phyloP scores from a whole-genome alignment of 202 grass and related monocot genomes.

The Musa balbisiana region DNA sequence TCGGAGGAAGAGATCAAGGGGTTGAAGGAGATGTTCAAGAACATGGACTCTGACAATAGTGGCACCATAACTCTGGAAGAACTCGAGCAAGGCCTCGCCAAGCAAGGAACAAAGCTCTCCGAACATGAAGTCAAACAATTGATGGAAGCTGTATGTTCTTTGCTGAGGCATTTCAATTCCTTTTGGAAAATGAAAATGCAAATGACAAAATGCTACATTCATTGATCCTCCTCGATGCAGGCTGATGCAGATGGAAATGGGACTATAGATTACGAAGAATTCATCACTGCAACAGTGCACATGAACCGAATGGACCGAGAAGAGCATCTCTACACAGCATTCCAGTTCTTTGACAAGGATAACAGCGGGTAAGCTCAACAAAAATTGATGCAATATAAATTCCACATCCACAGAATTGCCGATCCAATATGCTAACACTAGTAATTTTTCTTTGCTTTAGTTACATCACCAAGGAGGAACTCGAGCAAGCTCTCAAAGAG shows the following conservation, averaged over 20 bases:
- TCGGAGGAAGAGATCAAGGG: constrained; percentile 82
- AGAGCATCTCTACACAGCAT: constrained; percentile 75
- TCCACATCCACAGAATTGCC: neutral
- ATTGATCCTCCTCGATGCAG: constrained; percentile 21
- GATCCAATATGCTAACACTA: neutral
- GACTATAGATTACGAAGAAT: constrained; percentile 79
- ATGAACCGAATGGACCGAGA: constrained; percentile 90
- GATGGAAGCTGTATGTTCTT: constrained; percentile 67
- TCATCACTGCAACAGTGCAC: constrained; percentile 92
- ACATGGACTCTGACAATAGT: constrained; percentile 83
- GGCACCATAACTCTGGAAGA: constrained; percentile 82
- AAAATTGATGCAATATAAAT: neutral
- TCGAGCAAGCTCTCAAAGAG: constrained; percentile 85
- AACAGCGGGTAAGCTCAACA: constrained; percentile 49
- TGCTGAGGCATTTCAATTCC: neutral
- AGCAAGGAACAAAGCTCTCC: constrained; percentile 75
- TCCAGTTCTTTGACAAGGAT: constrained; percentile 94
- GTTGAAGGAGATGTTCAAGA: constrained; percentile 85
- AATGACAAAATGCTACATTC: constrained; percentile 1
- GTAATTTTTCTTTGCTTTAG: constrained; percentile 17
- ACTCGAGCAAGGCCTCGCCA: constrained; percentile 45
- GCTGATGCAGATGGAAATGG: constrained; percentile 82
- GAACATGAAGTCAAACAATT: constrained; percentile 67
- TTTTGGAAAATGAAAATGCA: neutral
- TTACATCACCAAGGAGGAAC: constrained; percentile 76